These are phyloP conservation scores for Yamadazyma epiphylla DNA, from an alignment of 1,139 yeast genomes.

Conservation along the genomic window DNA sequence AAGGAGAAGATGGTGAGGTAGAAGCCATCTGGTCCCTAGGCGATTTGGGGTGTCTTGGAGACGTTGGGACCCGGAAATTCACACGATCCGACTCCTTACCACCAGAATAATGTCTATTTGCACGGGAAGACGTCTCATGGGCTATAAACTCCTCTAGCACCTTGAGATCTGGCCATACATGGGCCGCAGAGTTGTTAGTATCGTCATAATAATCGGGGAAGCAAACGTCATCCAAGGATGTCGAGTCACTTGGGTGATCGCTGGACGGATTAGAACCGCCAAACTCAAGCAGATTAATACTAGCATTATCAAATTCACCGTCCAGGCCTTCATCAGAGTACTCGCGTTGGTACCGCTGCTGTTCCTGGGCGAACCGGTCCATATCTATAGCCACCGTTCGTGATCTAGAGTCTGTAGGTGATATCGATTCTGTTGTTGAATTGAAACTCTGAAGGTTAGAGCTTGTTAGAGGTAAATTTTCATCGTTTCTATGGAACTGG, in stretches of 20 bases:
- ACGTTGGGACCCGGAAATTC: conserved; percentile 3
- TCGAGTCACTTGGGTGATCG: conserved; percentile 66
- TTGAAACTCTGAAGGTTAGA: conserved; percentile 27
- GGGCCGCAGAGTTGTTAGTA: conserved; percentile 14
- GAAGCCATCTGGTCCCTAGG: no score
- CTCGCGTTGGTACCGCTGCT: no score
- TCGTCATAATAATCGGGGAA: conserved; percentile 54
- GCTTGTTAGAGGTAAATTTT: conserved; percentile 35
- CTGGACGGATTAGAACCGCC: conserved; percentile 69
- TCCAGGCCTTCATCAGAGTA: no score
- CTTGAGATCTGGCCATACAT: conserved; percentile 76
- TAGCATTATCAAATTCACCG: conserved; percentile 16
- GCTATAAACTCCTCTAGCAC: conserved; percentile 72
- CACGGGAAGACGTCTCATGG: conserved; percentile 45
- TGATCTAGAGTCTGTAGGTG: conserved; percentile 8
- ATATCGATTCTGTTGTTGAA: conserved; percentile 8
- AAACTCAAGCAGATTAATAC: conserved; percentile 35
- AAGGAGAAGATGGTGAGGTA: no score
- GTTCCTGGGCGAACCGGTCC: conserved; percentile 40
- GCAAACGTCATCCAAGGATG: conserved; percentile 85
- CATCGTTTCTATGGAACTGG: conserved; percentile 4
- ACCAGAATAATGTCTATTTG: neutral
- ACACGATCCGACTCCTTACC: conserved; percentile 2
- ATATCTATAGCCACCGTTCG: conserved; percentile 27
- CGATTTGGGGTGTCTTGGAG: no score